Base-by-base conservation (phyloP, 2,329 filamentous ascomycete species). In the Chrysoporthe deuterocubensis region DNA sequence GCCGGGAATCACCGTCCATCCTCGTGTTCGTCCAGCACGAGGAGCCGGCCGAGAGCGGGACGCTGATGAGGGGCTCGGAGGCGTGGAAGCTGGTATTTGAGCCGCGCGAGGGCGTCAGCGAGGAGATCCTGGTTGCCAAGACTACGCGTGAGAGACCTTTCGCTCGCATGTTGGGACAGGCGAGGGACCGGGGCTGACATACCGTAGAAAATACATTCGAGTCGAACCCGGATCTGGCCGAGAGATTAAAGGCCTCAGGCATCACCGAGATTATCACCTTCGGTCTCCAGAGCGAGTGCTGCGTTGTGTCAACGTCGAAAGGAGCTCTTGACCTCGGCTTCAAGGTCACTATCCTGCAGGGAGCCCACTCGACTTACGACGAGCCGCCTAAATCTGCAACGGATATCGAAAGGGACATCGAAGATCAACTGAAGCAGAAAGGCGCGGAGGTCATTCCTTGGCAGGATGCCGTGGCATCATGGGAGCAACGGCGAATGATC, bases 281-380 rank as follows among this genome's bases (percentile, higher is more conserved):
- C 61, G 76, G 76, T n/a, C 72, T 77, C 43, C 76, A 77, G 67
- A 77, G 75, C 70, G 76, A 78, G 50, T 75, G 69, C 65, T 78
- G 76, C 62, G 76, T 78, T 3, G 66, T 71, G 42, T 66, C 67
- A 1, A 77, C 76, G 2, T 75, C 71, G 62, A 69, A 63, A 9
- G 74, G 75, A 8, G 76, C 75, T 1, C 71, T 77, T 7, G 67
- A 67, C 1, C 74, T 71, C 0, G 76, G 76, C 0, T 76, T 78
- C 58, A 63, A 62, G n/a, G 75, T 78, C 11, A 74, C 73, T 0
- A 13, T 78, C 13, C 67, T 78, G 32, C 68, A 71, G 2, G 76
- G 75, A 4, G 76, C 76, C 7, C 76, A 78, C 44, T 78, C 76
- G 16, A 78, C 76, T 0, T 78, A 78, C 54, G 67, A 75, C 63